phyloP scores from a whole-genome alignment of 2,329 filamentous ascomycete species.

The Aspergillus thermomutatus region DNA sequence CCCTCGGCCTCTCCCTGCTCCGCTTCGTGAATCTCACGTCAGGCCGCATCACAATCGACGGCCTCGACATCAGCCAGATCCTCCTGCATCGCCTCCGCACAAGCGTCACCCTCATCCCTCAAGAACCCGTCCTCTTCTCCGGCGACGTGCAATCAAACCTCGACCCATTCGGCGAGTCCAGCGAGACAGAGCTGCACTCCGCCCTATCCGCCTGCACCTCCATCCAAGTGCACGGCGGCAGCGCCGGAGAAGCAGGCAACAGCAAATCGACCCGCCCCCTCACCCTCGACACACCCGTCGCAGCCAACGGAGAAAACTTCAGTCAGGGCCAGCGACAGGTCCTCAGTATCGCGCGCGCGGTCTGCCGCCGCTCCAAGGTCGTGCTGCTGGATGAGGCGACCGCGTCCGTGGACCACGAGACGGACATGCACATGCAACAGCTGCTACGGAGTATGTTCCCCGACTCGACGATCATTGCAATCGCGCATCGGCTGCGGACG shows the following conservation, averaged over 20 bases:
- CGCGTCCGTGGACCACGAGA: conserved; percentile 59
- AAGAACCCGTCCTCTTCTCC: conserved; percentile 59
- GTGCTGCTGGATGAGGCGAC: conserved; percentile 64
- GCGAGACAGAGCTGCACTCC: conserved; percentile 43
- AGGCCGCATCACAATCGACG: conserved; percentile 55
- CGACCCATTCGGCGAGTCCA: conserved; percentile 55
- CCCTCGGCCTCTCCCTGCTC: conserved; percentile 53
- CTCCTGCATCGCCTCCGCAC: conserved; percentile 51
- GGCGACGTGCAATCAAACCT: conserved; percentile 58
- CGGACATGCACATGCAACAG: conserved; percentile 57
- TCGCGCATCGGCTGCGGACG: conserved; percentile 63
- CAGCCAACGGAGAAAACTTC: conserved; percentile 48
- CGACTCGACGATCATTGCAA: conserved; percentile 60
- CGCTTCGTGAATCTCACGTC: conserved; percentile 50
- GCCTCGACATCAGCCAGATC: conserved; percentile 54
- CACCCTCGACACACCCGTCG: conserved; percentile 50
- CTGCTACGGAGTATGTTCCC: conserved; percentile 52
- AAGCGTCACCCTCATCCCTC: conserved; percentile 57
- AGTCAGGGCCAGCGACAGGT: conserved; percentile 61
- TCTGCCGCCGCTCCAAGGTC: conserved; percentile 55
- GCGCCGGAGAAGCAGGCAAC: conserved; percentile 11
- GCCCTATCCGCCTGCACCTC: conserved; percentile 30
- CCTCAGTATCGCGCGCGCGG: conserved; percentile 58
- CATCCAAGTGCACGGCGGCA: conserved; percentile 28
- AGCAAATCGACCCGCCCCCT: conserved; percentile 20